Percentiles rank a stretch among this genome's conserved stretches.
phyloP scores from a whole-genome alignment of 345 rosid species.

The Jatropha curcas region DNA sequence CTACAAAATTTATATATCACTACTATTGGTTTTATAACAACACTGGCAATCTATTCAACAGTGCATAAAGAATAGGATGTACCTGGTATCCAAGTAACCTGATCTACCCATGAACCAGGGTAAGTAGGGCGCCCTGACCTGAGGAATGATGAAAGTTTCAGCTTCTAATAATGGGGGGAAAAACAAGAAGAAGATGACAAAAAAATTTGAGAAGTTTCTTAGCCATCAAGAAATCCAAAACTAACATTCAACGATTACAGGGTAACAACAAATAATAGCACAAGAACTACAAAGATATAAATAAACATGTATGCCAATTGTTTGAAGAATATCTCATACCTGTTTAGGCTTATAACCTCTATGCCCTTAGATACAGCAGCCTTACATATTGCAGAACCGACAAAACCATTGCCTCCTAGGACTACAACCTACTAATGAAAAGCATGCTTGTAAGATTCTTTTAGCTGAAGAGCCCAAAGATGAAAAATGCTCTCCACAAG shows the following conservation, averaged over 20 bases:
- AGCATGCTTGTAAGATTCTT: conserved; percentile 20
- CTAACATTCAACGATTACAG: neutral
- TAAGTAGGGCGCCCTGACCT: conserved; percentile 85
- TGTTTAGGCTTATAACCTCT: conserved; percentile 85
- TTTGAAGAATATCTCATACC: conserved; percentile 40
- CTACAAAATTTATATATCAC: neutral
- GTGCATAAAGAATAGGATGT: conserved; percentile 27
- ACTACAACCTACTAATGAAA: conserved; percentile 71
- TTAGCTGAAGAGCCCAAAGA: conserved; percentile 1
- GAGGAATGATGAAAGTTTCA: conserved; percentile 21
- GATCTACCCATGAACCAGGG: conserved; percentile 80
- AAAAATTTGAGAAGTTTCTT: neutral
- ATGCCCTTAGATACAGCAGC: conserved; percentile 82
- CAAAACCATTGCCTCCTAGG: conserved; percentile 85
- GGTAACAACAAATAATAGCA: conserved; percentile 1
- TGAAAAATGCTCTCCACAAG: neutral
- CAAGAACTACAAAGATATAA: neutral
- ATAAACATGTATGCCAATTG: conserved; percentile 18
- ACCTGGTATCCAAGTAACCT: conserved; percentile 86
- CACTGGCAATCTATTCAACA: conserved; percentile 2
- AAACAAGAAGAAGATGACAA: neutral
- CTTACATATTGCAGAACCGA: conserved; percentile 94
- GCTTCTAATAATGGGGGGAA: conserved; percentile 12
- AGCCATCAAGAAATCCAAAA: neutral
- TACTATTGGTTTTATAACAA: neutral